Conservation (phyloP, 192 early-diverging fungal species). For the Linnemannia schmuckeri region DNA sequence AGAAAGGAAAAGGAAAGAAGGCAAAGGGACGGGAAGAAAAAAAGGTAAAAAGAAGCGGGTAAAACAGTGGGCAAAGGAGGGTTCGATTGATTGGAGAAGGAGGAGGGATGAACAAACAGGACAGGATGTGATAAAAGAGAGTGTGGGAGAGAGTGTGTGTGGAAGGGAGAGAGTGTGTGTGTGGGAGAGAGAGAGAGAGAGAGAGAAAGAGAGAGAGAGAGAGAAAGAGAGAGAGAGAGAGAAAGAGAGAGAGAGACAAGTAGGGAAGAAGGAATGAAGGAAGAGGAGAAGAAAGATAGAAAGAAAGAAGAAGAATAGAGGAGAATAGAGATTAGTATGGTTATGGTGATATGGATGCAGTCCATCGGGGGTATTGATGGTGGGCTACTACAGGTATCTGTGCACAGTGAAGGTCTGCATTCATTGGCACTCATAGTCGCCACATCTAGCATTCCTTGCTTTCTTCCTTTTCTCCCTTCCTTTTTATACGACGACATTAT, state of each 20-base stretch:
- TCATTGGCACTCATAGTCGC: neutral
- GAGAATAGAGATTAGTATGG: too few species aligned
- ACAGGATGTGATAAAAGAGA: neutral
- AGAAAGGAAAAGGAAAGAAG: neutral
- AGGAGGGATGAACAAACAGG: neutral
- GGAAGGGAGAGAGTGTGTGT: slow-evolving; percentile 1
- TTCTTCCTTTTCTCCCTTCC: neutral
- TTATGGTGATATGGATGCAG: too few species aligned
- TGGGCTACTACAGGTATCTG: too few species aligned
- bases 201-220: too few species aligned
- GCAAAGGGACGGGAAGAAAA: neutral
- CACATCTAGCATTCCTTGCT: neutral
- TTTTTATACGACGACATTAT: too few species aligned
- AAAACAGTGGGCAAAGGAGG: slow-evolving; percentile 6
- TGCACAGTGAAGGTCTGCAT: too few species aligned
- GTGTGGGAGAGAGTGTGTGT: slow-evolving; percentile 6
- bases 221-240: neutral
- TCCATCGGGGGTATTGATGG: too few species aligned
- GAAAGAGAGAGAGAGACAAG: too few species aligned
- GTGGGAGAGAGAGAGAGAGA: neutral
- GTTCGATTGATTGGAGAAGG: neutral
- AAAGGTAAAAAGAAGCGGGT: slow-evolving; percentile 1
- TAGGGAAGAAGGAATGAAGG: neutral
- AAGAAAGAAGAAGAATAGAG: neutral
- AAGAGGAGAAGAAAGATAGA: neutral